Conservation (phyloP, 2,329 filamentous ascomycete species). For the Sporothrix luriei region DNA sequence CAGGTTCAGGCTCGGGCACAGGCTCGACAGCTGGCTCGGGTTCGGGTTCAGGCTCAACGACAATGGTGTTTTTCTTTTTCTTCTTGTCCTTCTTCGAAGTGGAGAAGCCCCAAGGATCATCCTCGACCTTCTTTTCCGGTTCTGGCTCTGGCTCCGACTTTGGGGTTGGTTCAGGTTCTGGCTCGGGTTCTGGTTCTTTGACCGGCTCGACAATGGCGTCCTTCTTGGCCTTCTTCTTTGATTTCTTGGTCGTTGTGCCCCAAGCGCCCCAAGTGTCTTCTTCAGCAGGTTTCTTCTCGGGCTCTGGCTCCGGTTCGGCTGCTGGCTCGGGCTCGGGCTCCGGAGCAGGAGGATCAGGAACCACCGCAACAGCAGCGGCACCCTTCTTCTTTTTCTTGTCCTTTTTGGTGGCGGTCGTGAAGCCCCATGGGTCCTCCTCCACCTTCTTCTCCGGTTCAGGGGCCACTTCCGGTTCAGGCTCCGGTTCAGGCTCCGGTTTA, state of each 20-base stretch:
- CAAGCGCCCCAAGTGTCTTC: conserved; percentile 30
- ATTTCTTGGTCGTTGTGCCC: conserved; percentile 45
- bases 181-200: conserved; percentile 31
- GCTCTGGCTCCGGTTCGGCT: conserved; percentile 22
- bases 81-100: conserved; percentile 38
- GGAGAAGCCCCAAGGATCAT: conserved; percentile 29
- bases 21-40: conserved; percentile 33
- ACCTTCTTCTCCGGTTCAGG: conserved; percentile 24
- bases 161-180: conserved; percentile 30
- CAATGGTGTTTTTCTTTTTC: conserved; percentile 34
- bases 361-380: neutral
- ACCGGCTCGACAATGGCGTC: conserved; percentile 24
- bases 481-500: conserved; percentile 6
- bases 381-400: conserved; percentile 40
- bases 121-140: conserved; percentile 30
- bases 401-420: conserved; percentile 24
- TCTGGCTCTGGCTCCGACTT: conserved; percentile 34
- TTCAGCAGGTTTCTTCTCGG: conserved; percentile 21
- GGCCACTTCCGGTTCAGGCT: conserved; percentile 9
- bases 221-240: conserved; percentile 42
- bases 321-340: conserved; percentile 24
- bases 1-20: conserved; percentile 28
- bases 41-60: conserved; percentile 36
- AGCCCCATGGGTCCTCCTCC: conserved; percentile 23
- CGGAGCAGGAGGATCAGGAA: conserved; percentile 10